These are phyloP conservation scores for Jamesozyma spencerorum DNA, from an alignment of 805 yeast species.

Conservation along the genomic window DNA sequence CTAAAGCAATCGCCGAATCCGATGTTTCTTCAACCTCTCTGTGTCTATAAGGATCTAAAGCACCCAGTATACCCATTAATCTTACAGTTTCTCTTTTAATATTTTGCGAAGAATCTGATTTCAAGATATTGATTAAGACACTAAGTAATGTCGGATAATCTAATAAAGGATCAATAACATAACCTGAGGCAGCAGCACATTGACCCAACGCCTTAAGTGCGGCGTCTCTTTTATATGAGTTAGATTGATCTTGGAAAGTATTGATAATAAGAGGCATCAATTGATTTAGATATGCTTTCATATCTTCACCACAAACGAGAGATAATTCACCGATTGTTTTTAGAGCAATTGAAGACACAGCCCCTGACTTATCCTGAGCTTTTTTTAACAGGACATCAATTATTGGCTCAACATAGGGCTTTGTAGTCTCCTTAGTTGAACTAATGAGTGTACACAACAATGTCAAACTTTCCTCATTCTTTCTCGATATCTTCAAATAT, in stretches of 20 bases:
- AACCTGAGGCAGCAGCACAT: constrained; percentile 79
- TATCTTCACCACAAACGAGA: constrained; percentile 76
- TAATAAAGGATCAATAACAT: constrained; percentile 82
- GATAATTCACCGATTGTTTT: constrained; percentile 80
- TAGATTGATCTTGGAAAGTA: constrained; percentile 82
- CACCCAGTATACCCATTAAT: constrained; percentile 83
- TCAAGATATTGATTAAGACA: constrained; percentile 65
- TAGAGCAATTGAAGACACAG: constrained; percentile 78
- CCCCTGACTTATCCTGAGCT: constrained; percentile 56
- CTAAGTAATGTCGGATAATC: constrained; percentile 83
- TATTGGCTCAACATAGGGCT: constrained; percentile 83
- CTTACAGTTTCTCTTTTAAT: constrained; percentile 82
- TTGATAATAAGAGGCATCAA: constrained; percentile 80
- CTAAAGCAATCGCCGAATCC: constrained; percentile 38
- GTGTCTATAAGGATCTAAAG: constrained; percentile 87
- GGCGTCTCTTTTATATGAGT: constrained; percentile 73
- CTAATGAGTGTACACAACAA: constrained; percentile 62
- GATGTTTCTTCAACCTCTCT: constrained; percentile 74
- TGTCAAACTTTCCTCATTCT: constrained; percentile 77
- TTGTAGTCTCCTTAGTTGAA: constrained; percentile 66
- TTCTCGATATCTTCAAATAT: constrained; percentile 60
- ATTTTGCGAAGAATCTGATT: constrained; percentile 63
- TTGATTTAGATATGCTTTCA: constrained; percentile 57
- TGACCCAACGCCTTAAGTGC: constrained; percentile 82
- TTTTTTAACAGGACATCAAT: constrained; percentile 72